phyloP scores from a whole-genome alignment of 805 yeast genomes.

The Yarrowia porcina region DNA sequence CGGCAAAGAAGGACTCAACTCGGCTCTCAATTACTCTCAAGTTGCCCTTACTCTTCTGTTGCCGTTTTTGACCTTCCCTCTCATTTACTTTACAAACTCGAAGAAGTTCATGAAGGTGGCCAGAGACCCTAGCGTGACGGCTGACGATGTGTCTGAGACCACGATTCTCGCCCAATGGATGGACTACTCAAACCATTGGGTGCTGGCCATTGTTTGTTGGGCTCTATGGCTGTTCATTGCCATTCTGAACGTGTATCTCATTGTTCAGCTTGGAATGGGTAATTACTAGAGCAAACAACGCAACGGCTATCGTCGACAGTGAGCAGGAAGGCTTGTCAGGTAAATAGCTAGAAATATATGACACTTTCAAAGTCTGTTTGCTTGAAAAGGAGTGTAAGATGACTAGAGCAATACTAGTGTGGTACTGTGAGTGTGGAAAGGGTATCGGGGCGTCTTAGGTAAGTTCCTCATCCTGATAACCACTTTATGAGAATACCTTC shows the following conservation, averaged over 20 bases:
- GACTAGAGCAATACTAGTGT: too few relatives aligned
- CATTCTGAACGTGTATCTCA: constrained; percentile 64
- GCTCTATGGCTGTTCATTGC: constrained; percentile 69
- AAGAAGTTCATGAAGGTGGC: constrained; percentile 57
- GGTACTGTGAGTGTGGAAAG: too few relatives aligned
- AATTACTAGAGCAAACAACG: constrained; percentile 35
- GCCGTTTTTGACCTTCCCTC: constrained; percentile 82
- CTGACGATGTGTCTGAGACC: not conserved
- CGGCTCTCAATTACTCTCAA: constrained; percentile 80
- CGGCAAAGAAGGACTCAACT: constrained; percentile 68
- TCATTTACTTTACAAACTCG: constrained; percentile 74
- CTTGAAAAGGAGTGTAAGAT: too few relatives aligned
- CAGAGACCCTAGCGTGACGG: not conserved
- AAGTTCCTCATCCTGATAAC: too few relatives aligned
- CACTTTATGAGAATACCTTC: too few relatives aligned
- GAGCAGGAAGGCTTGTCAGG: too few relatives aligned
- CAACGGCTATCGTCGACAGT: too few relatives aligned
- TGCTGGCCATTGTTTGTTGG: constrained; percentile 50
- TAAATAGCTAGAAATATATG: too few relatives aligned
- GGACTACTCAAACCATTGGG: constrained; percentile 53
- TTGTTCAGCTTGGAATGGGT: constrained; percentile 49
- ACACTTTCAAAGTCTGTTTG: too few relatives aligned
- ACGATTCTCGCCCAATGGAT: constrained; percentile 14
- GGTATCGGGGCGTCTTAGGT: too few relatives aligned
- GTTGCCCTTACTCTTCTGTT: constrained; percentile 76